Percentiles rank a stretch among this genome's conserved stretches.
Conservation (phyloP, 805 yeast genomes). For the Starmerella apicola region DNA sequence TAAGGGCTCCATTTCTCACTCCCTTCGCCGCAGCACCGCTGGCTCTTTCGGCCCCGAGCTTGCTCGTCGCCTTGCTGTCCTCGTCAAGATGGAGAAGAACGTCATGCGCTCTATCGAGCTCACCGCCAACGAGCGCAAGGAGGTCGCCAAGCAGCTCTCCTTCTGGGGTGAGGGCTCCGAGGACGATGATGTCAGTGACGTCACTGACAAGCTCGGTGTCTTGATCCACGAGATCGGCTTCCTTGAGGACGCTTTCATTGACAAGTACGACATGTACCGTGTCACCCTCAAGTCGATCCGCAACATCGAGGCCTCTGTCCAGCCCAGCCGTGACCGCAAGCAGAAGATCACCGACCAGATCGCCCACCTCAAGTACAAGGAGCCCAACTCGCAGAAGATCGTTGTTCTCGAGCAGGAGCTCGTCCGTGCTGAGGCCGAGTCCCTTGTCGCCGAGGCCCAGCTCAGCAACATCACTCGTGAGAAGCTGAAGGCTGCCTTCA, state of each 20-base stretch:
- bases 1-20: constrained; percentile 41
- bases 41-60: constrained; percentile 92
- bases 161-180: constrained; percentile 90
- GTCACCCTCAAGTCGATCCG: constrained; percentile 87
- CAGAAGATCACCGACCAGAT: constrained; percentile 95
- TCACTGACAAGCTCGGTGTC: constrained; percentile 94
- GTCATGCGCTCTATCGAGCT: constrained; percentile 88
- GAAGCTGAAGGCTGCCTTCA: constrained; percentile 92
- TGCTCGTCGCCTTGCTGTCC: constrained; percentile 78
- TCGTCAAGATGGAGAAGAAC: constrained; percentile 92
- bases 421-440: constrained; percentile 98
- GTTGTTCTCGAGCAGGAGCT: constrained; percentile 94
- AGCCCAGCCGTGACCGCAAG: constrained; percentile 96
- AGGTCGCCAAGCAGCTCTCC: constrained; percentile 93
- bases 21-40: constrained; percentile 64
- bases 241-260: constrained; percentile 95
- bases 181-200: constrained; percentile 93
- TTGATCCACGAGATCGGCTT: constrained; percentile 92
- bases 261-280: constrained; percentile 96
- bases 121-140: constrained; percentile 86
- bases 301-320: constrained; percentile 94
- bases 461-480: constrained; percentile 96
- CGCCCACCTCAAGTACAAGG: constrained; percentile 95
- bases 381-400: constrained; percentile 93
- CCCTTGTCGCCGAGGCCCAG: constrained; percentile 98